Conservation (phyloP, 441 rosid species). For the Biscutella laevigata region DNA sequence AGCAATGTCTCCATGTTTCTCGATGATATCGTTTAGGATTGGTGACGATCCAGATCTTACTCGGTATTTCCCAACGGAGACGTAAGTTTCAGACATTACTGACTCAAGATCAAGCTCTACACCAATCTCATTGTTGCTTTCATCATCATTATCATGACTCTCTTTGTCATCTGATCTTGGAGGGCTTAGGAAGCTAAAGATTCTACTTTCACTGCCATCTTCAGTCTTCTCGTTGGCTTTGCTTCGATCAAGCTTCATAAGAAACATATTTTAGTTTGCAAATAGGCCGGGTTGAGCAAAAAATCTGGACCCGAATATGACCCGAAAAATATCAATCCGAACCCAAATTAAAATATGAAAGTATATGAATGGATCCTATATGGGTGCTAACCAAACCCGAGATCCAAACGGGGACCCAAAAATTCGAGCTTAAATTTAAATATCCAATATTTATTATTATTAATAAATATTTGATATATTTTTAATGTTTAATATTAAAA, state of each 20-base stretch:
- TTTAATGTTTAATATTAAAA: too few relatives aligned
- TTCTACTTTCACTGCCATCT: constrained; percentile 13
- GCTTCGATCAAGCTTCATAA: constrained; percentile 24
- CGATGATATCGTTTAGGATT: constrained; percentile 36
- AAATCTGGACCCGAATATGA: too few relatives aligned
- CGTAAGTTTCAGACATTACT: constrained; percentile 51
- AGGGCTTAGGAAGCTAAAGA: constrained; percentile 32
- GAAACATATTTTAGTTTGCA: neutral
- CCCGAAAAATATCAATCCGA: too few relatives aligned
- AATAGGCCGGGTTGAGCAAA: too few relatives aligned
- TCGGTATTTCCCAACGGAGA: constrained; percentile 51
- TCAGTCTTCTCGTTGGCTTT: constrained; percentile 15
- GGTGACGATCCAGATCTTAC: constrained; percentile 42
- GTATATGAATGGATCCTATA: too few relatives aligned
- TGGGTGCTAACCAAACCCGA: too few relatives aligned
- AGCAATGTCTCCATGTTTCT: constrained; percentile 69
- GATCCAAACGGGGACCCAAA: too few relatives aligned
- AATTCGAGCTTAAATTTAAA: too few relatives aligned
- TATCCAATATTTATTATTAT: too few relatives aligned
- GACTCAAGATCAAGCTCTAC: constrained; percentile 48
- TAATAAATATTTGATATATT: too few relatives aligned
- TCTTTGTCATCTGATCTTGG: constrained; percentile 15
- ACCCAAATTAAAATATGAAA: too few relatives aligned
- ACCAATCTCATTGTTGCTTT: constrained; percentile 18
- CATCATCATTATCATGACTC: constrained; percentile 8